Percentiles rank a stretch among this genome's conserved stretches.
Evolutionary conservation across 805 yeast species (phyloP).

Genomic region (Candida loeiensis): DNA sequence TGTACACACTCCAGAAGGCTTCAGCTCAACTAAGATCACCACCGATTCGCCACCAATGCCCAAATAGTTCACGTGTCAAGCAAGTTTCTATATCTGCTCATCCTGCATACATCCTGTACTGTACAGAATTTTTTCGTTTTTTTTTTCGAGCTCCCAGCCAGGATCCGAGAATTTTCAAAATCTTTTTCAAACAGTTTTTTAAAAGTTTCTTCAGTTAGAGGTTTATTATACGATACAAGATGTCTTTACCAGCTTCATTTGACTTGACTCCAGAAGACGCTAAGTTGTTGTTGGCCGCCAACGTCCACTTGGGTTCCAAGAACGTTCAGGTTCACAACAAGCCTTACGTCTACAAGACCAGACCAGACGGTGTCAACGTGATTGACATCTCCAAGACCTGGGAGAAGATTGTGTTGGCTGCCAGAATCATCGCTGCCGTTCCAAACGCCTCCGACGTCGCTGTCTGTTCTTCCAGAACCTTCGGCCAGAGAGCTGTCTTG

Average conservation of each 20-base stretch:
- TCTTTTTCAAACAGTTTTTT: conserved; percentile 8
- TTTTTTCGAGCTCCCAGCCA: conserved; percentile 3
- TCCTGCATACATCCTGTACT: conserved; percentile 5
- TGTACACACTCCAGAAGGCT: no score
- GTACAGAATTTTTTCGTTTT: conserved; percentile 3
- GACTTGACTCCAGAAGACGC: conserved; percentile 97
- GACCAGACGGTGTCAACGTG: conserved; percentile 99
- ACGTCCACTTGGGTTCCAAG: conserved; percentile 99
- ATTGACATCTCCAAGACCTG: conserved; percentile 99
- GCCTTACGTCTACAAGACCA: conserved; percentile 94
- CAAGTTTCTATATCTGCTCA: no score
- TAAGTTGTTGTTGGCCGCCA: conserved; percentile 98
- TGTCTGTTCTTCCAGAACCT: conserved; percentile 98
- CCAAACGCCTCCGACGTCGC: conserved; percentile 98
- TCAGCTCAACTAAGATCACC: no score
- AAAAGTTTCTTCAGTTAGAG: conserved; percentile 12
- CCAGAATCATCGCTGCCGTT: conserved; percentile 98
- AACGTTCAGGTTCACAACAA: conserved; percentile 99
- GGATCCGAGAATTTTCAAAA: conserved; percentile 10
- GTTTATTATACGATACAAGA: conserved; percentile 24
- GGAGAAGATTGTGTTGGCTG: conserved; percentile 99
- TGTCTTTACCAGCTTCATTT: conserved; percentile 86
- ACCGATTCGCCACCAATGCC: no score
- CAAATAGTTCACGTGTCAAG: no score
- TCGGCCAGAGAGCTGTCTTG: conserved; percentile 99